phyloP scores from a whole-genome alignment of 1,139 yeast species.

The Taphrina populina region DNA sequence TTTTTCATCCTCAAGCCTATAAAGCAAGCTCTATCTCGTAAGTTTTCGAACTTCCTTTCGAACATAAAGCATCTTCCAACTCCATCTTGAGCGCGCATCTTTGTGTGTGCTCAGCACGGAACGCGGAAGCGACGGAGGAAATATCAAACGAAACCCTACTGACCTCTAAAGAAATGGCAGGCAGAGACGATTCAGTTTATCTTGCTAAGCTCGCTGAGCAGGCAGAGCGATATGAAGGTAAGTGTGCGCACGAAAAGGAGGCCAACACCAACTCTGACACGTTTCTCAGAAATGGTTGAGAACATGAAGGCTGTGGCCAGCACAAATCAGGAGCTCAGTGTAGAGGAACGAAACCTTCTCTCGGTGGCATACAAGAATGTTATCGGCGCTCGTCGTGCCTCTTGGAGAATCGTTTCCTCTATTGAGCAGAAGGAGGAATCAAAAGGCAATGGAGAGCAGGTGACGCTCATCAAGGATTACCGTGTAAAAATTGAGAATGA shows the following conservation, averaged over 20 bases:
- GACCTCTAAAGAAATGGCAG: conserved; percentile 17
- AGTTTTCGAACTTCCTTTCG: no score
- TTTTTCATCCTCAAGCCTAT: no score
- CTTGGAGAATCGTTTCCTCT: conserved; percentile 98
- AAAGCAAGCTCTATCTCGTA: no score
- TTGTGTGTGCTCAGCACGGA: no score
- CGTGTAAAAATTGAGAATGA: conserved; percentile 93
- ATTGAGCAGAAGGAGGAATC: conserved; percentile 98
- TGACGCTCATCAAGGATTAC: conserved; percentile 84
- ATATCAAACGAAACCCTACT: neutral
- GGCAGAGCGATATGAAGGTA: conserved; percentile 99
- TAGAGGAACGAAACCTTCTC: conserved; percentile 94
- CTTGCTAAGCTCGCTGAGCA: conserved; percentile 99
- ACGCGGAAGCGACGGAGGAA: conserved; percentile 8
- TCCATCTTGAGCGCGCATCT: no score
- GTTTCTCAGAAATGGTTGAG: conserved; percentile 58
- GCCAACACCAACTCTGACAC: neutral
- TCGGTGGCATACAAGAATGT: conserved; percentile 96
- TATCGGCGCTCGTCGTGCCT: conserved; percentile 98
- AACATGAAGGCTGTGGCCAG: conserved; percentile 98
- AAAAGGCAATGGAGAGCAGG: conserved; percentile 88
- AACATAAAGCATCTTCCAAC: no score
- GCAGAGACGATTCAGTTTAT: conserved; percentile 86
- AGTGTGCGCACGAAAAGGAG: conserved; percentile 45
- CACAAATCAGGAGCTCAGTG: conserved; percentile 90